Evolutionary conservation across 768 basidiomycete species (phyloP).

Genomic region (Sistotremastrum niveocremeum): DNA sequence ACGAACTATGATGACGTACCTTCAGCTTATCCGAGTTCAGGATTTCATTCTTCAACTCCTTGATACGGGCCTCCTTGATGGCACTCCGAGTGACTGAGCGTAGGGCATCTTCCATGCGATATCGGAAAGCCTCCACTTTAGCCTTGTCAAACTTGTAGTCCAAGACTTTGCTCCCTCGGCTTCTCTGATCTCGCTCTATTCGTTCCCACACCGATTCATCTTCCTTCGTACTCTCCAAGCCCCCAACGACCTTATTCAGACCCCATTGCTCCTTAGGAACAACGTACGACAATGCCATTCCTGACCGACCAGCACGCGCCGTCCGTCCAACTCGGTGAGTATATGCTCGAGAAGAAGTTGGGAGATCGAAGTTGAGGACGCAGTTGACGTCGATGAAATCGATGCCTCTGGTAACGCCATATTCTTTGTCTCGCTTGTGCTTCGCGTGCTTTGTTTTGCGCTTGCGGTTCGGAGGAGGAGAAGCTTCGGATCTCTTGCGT

Average conservation of each 20-base stretch:
- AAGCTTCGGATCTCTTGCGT: constrained; percentile 38
- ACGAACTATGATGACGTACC: constrained; percentile 30
- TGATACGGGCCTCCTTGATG: constrained; percentile 82
- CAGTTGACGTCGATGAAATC: constrained; percentile 96
- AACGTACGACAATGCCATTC: constrained; percentile 84
- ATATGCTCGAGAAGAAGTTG: constrained; percentile 73
- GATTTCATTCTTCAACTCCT: constrained; percentile 87
- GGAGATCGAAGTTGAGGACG: constrained; percentile 98
- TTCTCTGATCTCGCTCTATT: constrained; percentile 66
- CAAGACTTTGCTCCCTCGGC: constrained; percentile 43
- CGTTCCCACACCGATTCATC: constrained; percentile 69
- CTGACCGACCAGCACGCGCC: constrained; percentile 87
- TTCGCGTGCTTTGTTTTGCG: constrained; percentile 33
- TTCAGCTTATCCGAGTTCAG: constrained; percentile 94
- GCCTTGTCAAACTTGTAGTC: constrained; percentile 93
- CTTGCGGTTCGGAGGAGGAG: constrained; percentile 33
- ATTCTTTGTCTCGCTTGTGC: constrained; percentile 50
- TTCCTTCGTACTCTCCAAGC: constrained; percentile 50
- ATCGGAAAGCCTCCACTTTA: constrained; percentile 94
- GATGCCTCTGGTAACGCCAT: constrained; percentile 88
- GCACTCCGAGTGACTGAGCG: constrained; percentile 75
- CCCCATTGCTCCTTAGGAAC: constrained; percentile 58
- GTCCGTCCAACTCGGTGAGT: constrained; percentile 95
- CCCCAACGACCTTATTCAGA: constrained; percentile 59
- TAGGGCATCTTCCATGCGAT: constrained; percentile 95